Evolutionary conservation across 139 green algal genomes (phyloP).

Genomic region (Coccomyxa sp.): DNA sequence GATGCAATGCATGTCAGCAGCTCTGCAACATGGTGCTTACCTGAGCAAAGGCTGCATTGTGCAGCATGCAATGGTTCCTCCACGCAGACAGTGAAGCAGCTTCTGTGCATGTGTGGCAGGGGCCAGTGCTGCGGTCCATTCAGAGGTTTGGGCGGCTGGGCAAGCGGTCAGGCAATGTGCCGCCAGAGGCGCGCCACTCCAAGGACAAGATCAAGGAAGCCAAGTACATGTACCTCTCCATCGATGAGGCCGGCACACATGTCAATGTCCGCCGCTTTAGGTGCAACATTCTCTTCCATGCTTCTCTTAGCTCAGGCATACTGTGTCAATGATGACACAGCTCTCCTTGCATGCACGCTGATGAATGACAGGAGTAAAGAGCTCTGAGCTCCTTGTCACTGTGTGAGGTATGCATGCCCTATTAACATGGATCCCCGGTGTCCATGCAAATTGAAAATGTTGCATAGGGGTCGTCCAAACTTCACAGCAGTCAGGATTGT

Average conservation of each 20-base stretch:
- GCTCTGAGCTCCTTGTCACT: neutral
- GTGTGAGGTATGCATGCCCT: neutral
- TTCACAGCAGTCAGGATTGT: too few species aligned
- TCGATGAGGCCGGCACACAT: slow-evolving; percentile 69
- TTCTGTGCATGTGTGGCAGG: slow-evolving; percentile 4
- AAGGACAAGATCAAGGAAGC: slow-evolving; percentile 41
- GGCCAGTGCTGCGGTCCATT: slow-evolving; percentile 55
- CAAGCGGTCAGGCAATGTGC: neutral
- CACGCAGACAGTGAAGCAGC: neutral
- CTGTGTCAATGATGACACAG: neutral
- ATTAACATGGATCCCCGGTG: neutral
- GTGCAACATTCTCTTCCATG: neutral
- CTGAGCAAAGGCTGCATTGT: neutral
- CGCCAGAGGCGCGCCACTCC: neutral
- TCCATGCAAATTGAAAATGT: neutral
- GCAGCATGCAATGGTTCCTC: neutral
- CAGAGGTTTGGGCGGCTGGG: slow-evolving; percentile 52
- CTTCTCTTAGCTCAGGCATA: neutral
- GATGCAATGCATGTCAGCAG: neutral
- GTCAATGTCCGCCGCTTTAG: slow-evolving; percentile 36
- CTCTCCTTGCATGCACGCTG: neutral
- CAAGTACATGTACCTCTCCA: slow-evolving; percentile 54
- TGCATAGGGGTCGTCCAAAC: neutral
- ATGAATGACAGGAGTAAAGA: neutral
- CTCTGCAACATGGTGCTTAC: neutral